These are phyloP conservation scores for Hansenula sp. DNA, from an alignment of 1,139 yeast genomes.

Conservation along the genomic window DNA sequence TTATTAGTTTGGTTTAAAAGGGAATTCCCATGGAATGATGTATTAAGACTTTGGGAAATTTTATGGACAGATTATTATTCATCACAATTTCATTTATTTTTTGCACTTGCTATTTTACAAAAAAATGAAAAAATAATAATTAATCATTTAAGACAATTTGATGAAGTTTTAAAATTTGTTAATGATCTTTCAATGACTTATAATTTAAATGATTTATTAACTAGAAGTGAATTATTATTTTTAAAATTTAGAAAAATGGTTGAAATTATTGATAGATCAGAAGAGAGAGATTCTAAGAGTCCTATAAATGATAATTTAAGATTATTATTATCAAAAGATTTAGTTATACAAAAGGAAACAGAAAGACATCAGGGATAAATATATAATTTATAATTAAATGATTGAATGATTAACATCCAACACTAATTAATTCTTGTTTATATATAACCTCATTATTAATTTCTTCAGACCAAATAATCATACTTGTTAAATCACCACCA, in stretches of 20 bases:
- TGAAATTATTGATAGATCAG: constrained; percentile 65
- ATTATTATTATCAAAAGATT: constrained; percentile 49
- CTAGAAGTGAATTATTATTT: constrained; percentile 78
- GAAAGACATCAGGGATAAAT: constrained; percentile 16
- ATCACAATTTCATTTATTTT: constrained; percentile 81
- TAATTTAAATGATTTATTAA: constrained; percentile 68
- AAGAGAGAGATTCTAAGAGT: constrained; percentile 22
- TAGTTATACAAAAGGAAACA: constrained; percentile 61
- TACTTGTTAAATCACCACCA: constrained; percentile 68
- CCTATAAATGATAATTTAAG: constrained; percentile 52
- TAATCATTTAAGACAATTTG: constrained; percentile 71
- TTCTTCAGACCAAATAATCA: constrained; percentile 37
- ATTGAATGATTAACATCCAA: constrained; percentile 1
- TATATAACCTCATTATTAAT: constrained; percentile 10
- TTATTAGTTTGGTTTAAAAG: constrained; percentile 92
- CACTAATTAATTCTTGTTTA: constrained; percentile 3
- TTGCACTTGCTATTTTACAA: constrained; percentile 83
- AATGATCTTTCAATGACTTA: constrained; percentile 80
- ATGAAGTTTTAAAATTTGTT: constrained; percentile 88
- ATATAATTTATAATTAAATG: neutral
- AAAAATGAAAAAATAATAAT: constrained; percentile 79
- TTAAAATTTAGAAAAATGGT: constrained; percentile 75
- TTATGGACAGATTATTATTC: constrained; percentile 85
- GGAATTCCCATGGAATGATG: constrained; percentile 80
- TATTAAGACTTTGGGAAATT: constrained; percentile 81